phyloP scores from a whole-genome alignment of 257 asterid genomes.

The Solanum ossicruentum region DNA sequence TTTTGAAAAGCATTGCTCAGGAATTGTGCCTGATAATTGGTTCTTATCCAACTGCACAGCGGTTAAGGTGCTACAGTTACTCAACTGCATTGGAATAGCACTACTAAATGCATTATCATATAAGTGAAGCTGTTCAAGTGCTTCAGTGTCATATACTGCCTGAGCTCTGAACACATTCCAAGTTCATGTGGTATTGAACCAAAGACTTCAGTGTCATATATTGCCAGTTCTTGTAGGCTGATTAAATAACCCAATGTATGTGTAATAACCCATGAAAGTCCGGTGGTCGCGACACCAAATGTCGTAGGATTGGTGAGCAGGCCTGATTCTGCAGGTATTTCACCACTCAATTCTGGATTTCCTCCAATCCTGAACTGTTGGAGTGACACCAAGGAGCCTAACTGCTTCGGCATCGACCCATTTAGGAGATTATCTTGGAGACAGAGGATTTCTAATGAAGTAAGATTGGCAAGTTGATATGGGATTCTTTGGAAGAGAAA shows the following conservation, averaged over 20 bases:
- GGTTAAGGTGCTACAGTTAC: constrained; percentile 62
- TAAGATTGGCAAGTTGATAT: constrained; percentile 30
- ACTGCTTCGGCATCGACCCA: constrained; percentile 53
- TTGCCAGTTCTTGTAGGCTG: constrained; percentile 49
- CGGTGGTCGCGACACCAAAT: constrained; percentile 81
- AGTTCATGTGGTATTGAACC: constrained; percentile 76
- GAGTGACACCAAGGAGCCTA: constrained; percentile 56
- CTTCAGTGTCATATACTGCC: constrained; percentile 8
- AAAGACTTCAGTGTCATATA: constrained; percentile 66
- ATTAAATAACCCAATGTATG: constrained; percentile 62
- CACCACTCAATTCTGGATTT: constrained; percentile 54
- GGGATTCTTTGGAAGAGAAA: constrained; percentile 77
- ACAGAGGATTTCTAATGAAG: constrained; percentile 61
- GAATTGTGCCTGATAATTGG: constrained; percentile 54
- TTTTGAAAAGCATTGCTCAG: background rate
- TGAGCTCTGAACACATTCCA: constrained; percentile 51
- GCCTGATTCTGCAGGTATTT: constrained; percentile 63
- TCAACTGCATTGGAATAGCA: constrained; percentile 44
- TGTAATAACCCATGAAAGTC: constrained; percentile 64
- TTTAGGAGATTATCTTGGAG: constrained; percentile 75
- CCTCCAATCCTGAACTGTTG: constrained; percentile 86
- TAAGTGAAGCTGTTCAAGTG: constrained; percentile 72
- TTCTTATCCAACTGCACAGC: constrained; percentile 79
- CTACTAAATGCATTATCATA: constrained; percentile 64
- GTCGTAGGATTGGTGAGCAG: constrained; percentile 57